Evolutionary conservation across 1,284 basidiomycete species (phyloP).

Genomic region (Porogramme epimiltina): DNA sequence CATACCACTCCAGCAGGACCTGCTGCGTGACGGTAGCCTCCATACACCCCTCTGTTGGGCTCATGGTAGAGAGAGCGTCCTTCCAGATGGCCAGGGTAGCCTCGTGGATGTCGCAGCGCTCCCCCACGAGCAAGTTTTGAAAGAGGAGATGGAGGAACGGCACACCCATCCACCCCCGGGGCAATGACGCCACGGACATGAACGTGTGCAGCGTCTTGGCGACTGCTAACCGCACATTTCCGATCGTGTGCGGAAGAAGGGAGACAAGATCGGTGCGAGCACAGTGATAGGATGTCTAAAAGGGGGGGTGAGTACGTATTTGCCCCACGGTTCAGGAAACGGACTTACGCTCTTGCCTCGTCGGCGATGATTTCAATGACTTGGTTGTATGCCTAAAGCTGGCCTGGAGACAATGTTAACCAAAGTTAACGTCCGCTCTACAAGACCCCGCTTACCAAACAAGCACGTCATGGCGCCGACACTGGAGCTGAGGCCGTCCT

Average conservation of each 20-base stretch:
- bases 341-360: constrained; percentile 64
- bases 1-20: constrained; percentile 80
- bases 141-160: constrained; percentile 86
- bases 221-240: constrained; percentile 91
- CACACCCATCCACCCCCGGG: constrained; percentile 82
- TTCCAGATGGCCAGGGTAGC: constrained; percentile 81
- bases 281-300: constrained; percentile 71
- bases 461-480: constrained; percentile 98
- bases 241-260: constrained; percentile 99
- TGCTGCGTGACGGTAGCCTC: constrained; percentile 54
- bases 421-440: constrained; percentile 26
- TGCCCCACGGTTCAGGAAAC: neutral
- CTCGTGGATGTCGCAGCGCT: constrained; percentile 84
- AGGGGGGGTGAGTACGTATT: constrained; percentile 6
- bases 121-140: constrained; percentile 97
- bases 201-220: constrained; percentile 90
- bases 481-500: constrained; percentile 96
- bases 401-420: too few species aligned
- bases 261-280: constrained; percentile 88
- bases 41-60: constrained; percentile 47
- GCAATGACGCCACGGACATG: constrained; percentile 75
- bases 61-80: constrained; percentile 64
- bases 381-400: constrained; percentile 78
- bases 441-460: too few species aligned
- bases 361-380: constrained; percentile 80